phyloP scores from a whole-genome alignment of 2,329 filamentous ascomycete species.

The Sordariomycetes sp. region DNA sequence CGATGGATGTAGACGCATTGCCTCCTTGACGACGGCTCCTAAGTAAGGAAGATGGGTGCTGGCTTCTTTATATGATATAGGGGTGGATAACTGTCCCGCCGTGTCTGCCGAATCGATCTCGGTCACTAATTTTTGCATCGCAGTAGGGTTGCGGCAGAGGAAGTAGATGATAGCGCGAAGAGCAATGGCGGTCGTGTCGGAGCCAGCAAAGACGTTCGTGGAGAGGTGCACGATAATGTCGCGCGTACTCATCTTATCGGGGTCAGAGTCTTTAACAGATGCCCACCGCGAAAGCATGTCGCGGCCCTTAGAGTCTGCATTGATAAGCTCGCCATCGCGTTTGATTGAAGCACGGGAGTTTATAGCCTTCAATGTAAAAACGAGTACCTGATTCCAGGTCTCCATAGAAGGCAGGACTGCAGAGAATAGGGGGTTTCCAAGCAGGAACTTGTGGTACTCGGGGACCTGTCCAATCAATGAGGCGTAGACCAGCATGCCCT shows the following conservation, averaged over 20 bases:
- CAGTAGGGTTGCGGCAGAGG: conserved; percentile 17
- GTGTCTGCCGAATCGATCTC: conserved; percentile 13
- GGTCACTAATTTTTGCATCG: conserved; percentile 10
- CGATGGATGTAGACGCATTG: conserved; percentile 30
- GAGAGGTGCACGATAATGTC: conserved; percentile 19
- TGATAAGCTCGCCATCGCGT: neutral
- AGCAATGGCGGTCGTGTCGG: conserved; percentile 20
- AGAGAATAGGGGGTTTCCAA: neutral
- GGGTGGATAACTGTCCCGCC: conserved; percentile 6
- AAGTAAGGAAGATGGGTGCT: conserved; percentile 14
- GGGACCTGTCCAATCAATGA: neutral
- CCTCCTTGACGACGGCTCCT: conserved; percentile 32
- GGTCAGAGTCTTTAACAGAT: conserved; percentile 19
- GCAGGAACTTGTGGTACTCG: neutral
- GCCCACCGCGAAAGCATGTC: conserved; percentile 19
- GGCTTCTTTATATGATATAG: conserved; percentile 10
- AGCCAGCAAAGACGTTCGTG: conserved; percentile 18
- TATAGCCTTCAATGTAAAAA: neutral
- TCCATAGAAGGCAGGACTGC: neutral
- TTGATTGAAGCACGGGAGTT: neutral
- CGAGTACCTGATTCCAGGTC: neutral
- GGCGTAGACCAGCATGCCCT: neutral
- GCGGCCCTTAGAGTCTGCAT: conserved; percentile 17
- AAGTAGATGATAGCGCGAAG: conserved; percentile 23
- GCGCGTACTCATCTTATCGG: conserved; percentile 9